Evolutionary conservation across 1,139 yeast species (phyloP), one percentile per base, ranked within the genome.

Genomic region (Saccharomyces uvarum): DNA sequence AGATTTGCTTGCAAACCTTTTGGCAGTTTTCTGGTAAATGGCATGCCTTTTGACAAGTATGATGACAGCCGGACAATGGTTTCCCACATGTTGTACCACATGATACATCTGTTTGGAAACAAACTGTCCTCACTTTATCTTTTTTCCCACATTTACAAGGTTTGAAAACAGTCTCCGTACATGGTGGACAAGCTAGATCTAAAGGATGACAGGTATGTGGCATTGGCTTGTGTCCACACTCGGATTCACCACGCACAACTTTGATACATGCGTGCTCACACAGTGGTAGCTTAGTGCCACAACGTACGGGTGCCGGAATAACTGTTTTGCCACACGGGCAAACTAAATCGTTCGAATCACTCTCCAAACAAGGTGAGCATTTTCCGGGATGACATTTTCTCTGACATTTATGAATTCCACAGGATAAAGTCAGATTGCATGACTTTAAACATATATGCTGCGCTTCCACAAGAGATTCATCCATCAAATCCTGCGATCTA

Each of bases 261-360:
- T 90, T 75, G 2, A 74, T 72, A 70, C 97, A 90, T 58, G 81
- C 91, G 59, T 81, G 79, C 31, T 74, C 76, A 72, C 98, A 90
- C 5, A 75, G 76, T 5, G 93, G 86, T 31, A 83, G 68, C 50
- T 73, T 75, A 0, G 93, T 82, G 11, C 97, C 97, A 73, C 98
- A 90, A 61, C 97, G 76, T 9, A 89, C 90, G 0, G 98, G 98
- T 0, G 97, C 97, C 52, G 79, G 79, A 8, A 89, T 75, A 2
- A 85, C 77, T 0, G 97, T 90, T 56, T 79, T 77, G 1, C 97
- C 97, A 74, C 98, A 90, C 54, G 86, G 79, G 67, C 98, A 90
- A 2, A 83, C 78, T 62, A 88, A 74, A 67, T 90, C 97, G 31
- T 88, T 93, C 52, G 83, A 82, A 11, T 89, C 79, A 4, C 96